Base-by-base conservation (phyloP, 139 green algal species). In the Spirogloea muscicola region DNA sequence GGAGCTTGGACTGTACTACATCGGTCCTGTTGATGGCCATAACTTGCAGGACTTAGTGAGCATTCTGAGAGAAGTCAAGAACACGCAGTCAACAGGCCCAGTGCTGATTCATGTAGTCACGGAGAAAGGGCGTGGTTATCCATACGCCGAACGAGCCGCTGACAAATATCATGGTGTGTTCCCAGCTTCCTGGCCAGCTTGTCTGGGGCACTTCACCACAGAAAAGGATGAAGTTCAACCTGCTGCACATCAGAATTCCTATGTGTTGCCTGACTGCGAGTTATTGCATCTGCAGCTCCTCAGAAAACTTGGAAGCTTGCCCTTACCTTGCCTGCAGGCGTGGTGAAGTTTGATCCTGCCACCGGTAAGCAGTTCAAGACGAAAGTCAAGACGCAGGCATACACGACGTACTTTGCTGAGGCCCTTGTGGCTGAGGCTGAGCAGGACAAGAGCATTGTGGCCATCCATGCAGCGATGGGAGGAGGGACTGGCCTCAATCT, bases 1-100 rank as follows among this genome's bases (percentile, higher is more conserved):
- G 86, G 95, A 99, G 86, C 89, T 99, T 61, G 95, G 95, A 6
- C 85, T 99, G 59, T 99, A 99, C 85, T 99, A 99, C 86, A 98
- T 99, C 57, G 95, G 95, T 38, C 91, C 95, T 6, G 83, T 99
- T 37, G 94, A 99, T 70, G 95, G 95, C 49, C 95, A 99, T 85
- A 96, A 94, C 60, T 42, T 99, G 55, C 42, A 84, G 18, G 82
- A 85, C 40, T 64, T 87, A 3, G 77, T 87, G n/a, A 41, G 64
- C 27, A 83, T 87, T 41, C 55, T 87, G 29, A 79, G 78, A 52
- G 92, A 98, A 88, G 91, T 98, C 16, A 94, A 94, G 76, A 80
- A 84, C 33, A 96, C 93, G 0, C 88, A 97, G 48, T 94, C 91
- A 0, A 87, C 94, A 36, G 95, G 95, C 3, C 95, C 95, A 0